Base-by-base conservation (phyloP, 352 stramenopile species). In the Phytopythium cucurbitacearum region DNA sequence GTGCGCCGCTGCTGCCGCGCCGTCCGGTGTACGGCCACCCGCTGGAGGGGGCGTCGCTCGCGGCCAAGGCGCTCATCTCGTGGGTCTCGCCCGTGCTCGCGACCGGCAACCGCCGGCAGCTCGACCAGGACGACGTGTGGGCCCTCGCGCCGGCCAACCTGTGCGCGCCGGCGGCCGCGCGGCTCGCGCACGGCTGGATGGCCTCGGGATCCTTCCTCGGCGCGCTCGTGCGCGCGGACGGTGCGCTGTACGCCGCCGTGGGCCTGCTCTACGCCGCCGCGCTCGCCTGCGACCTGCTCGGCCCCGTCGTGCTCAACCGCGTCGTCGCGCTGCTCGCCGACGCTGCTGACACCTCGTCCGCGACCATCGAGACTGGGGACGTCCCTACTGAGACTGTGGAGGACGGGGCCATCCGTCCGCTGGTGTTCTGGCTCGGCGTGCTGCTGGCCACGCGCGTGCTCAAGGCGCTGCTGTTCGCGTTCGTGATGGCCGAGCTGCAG, bases 371-470 rank as follows among this genome's bases (percentile, higher is more conserved):
- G 35, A 62, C 40, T 0, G 41, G 39, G 21, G 21, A 28, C 21
- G 21, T 28, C 21, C 21, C 21, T 28, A 28, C 21, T 28, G 21
- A 28, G 21, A 28, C 21, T 28, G 21, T 28, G 35, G 35, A 52
- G 8, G 13, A 35, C 13, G n/a, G 41, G 7, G 33, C 47, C 2
- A 5, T 21, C 40, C 49, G 16, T 9, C 56, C 48, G 6, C 48
- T 92, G 16, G 46, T 69, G 44, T 76, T 82, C 51, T 93, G 83
- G 83, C 65, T 93, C 28, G 70, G 45, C 0, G 32, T 66, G 52
- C 69, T 93, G 28, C 62, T 93, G n/a, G 51, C 69, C 48, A 81
- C 83, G 48, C 69, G 75, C 7, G 65, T 89, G 34, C 49, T 89
- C 47, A 80, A 85, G 51, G 76, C 76, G 37, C 62, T 91, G 34